A percentile compares a stretch with the other conserved stretches of the same genome.
phyloP scores from a whole-genome alignment of 306 rosid genomes.

The Medicago truncatula region MtrunA17r5.0-ANR NC_053049.1:1029001-1029500 shows the following conservation, averaged over 20 bases:
- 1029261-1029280: constrained; percentile 6
- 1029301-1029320: background rate
- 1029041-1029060: too few species aligned
- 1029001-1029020: background rate
- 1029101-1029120: background rate
- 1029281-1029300: background rate
- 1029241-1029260: background rate
- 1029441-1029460: background rate
- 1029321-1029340: background rate
- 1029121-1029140: constrained; percentile 2
- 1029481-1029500: background rate
- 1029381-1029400: background rate
- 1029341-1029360: background rate
- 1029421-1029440: background rate
- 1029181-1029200: background rate
- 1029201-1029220: background rate
- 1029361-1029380: background rate
- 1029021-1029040: too few species aligned
- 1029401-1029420: constrained; percentile 8
- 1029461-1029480: background rate
- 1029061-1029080: too few species aligned
- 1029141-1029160: too few species aligned
- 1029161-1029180: too few species aligned
- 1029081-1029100: too few species aligned
- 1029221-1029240: constrained; percentile 19